Evolutionary conservation across 2,329 filamentous ascomycete genomes (phyloP).

Genomic region (Colletotrichum sp.): DNA sequence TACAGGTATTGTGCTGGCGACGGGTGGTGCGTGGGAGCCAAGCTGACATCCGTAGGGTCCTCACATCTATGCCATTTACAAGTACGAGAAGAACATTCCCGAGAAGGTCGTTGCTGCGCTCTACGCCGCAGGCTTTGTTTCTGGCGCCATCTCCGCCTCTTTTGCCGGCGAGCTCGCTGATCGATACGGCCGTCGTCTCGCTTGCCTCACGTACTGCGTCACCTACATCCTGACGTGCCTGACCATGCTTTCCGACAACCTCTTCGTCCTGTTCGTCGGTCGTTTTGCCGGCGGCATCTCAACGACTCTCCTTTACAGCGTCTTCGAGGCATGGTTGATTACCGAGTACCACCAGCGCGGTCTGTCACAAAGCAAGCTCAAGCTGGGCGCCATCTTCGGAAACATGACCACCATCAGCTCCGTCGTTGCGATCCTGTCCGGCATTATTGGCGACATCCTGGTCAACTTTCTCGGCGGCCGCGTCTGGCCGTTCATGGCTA

Average conservation of each 20-base stretch:
- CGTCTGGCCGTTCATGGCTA: slow-evolving; percentile 58
- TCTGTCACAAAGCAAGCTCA: slow-evolving; percentile 43
- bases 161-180: slow-evolving; percentile 44
- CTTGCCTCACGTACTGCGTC: slow-evolving; percentile 59
- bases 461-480: slow-evolving; percentile 52
- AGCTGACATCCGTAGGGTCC: slow-evolving; percentile 38
- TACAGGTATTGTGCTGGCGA: slow-evolving; percentile 28
- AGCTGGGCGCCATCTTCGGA: slow-evolving; percentile 57
- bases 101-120: slow-evolving; percentile 50
- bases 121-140: slow-evolving; percentile 53
- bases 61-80: slow-evolving; percentile 58
- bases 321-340: slow-evolving; percentile 67
- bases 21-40: background rate
- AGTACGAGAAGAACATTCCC: slow-evolving; percentile 50
- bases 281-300: slow-evolving; percentile 60
- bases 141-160: slow-evolving; percentile 49
- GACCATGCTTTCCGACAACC: slow-evolving; percentile 49
- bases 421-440: slow-evolving; percentile 58
- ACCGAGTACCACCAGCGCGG: slow-evolving; percentile 56
- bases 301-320: slow-evolving; percentile 62
- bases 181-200: slow-evolving; percentile 52
- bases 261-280: slow-evolving; percentile 55
- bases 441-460: slow-evolving; percentile 56
- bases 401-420: slow-evolving; percentile 59
- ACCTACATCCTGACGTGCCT: slow-evolving; percentile 58